These are phyloP conservation scores for Bullera alba DNA, from an alignment of 768 basidiomycete genomes.

Conservation along the genomic window DNA sequence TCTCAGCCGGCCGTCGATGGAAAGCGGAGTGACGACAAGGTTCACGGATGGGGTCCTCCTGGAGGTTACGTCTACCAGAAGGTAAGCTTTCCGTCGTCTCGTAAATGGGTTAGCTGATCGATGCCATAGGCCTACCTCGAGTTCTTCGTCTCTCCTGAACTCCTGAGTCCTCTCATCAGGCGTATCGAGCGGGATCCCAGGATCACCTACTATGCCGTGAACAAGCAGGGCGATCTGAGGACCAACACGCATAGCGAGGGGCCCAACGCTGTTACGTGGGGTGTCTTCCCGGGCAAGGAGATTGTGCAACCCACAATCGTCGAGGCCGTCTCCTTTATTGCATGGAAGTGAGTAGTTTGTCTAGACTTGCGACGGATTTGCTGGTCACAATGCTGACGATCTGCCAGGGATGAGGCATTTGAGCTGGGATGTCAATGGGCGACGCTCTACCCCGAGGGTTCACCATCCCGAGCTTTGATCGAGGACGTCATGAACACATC, in stretches of 20 bases:
- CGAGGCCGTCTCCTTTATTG: constrained; percentile 96
- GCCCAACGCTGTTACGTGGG: constrained; percentile 98
- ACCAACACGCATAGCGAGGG: constrained; percentile 94
- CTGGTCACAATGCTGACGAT: constrained; percentile 1
- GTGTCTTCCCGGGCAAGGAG: constrained; percentile 95
- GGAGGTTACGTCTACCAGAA: constrained; percentile 96
- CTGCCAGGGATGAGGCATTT: constrained; percentile 73
- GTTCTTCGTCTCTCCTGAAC: constrained; percentile 76
- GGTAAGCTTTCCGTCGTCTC: constrained; percentile 48
- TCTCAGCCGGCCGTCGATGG: constrained; percentile 95
- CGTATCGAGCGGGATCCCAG: constrained; percentile 78
- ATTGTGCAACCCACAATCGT: constrained; percentile 85
- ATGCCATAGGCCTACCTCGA: constrained; percentile 79
- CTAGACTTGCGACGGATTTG: background rate
- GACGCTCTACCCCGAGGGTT: constrained; percentile 69
- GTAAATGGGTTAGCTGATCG: constrained; percentile 3
- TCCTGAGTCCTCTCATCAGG: constrained; percentile 65
- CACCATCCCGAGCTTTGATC: constrained; percentile 68
- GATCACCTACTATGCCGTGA: constrained; percentile 96
- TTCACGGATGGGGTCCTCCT: constrained; percentile 87
- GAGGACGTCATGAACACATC: constrained; percentile 68
- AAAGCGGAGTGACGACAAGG: constrained; percentile 70
- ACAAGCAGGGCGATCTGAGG: constrained; percentile 84
- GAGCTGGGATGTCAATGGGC: constrained; percentile 91
- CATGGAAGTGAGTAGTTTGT: constrained; percentile 66